These are phyloP conservation scores for Venturia oleaginea DNA, from an alignment of 2,329 filamentous ascomycete genomes.

Conservation along the genomic window DNA sequence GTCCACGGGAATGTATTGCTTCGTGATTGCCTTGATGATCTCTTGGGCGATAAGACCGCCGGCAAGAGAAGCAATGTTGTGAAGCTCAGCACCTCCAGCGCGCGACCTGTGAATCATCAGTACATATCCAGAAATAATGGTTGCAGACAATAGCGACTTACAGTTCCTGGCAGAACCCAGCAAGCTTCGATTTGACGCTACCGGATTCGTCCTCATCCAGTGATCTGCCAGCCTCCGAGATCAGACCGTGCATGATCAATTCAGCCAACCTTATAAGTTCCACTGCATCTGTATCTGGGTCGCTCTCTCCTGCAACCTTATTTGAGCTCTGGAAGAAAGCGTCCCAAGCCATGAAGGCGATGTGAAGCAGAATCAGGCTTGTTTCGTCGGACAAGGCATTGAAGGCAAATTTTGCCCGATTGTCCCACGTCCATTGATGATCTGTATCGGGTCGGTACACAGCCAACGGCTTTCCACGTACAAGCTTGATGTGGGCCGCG, in stretches of 20 bases:
- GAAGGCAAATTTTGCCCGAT: conserved; percentile 41
- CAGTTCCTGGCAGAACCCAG: conserved; percentile 35
- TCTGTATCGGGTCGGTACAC: conserved; percentile 35
- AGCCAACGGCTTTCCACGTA: conserved; percentile 54
- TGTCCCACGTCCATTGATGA: conserved; percentile 31
- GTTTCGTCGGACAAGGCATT: conserved; percentile 34
- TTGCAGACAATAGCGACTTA: conserved; percentile 22
- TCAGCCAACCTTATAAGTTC: background rate
- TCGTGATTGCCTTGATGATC: conserved; percentile 78
- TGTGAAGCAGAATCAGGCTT: conserved; percentile 38
- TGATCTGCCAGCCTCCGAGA: conserved; percentile 32
- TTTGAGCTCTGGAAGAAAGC: conserved; percentile 34
- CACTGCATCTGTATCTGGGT: conserved; percentile 17
- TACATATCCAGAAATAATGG: background rate
- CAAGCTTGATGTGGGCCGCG: conserved; percentile 82
- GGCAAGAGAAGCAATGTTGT: conserved; percentile 80
- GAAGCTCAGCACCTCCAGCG: conserved; percentile 74
- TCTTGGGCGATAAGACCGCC: conserved; percentile 97
- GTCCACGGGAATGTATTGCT: conserved; percentile 56
- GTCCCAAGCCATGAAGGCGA: conserved; percentile 44
- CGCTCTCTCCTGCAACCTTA: conserved; percentile 27
- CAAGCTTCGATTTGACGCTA: conserved; percentile 27
- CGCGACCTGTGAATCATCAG: conserved; percentile 43
- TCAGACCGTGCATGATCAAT: conserved; percentile 19
- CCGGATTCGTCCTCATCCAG: conserved; percentile 35